phyloP scores from a whole-genome alignment of 345 rosid genomes.

The Anacardium occidentale region DNA sequence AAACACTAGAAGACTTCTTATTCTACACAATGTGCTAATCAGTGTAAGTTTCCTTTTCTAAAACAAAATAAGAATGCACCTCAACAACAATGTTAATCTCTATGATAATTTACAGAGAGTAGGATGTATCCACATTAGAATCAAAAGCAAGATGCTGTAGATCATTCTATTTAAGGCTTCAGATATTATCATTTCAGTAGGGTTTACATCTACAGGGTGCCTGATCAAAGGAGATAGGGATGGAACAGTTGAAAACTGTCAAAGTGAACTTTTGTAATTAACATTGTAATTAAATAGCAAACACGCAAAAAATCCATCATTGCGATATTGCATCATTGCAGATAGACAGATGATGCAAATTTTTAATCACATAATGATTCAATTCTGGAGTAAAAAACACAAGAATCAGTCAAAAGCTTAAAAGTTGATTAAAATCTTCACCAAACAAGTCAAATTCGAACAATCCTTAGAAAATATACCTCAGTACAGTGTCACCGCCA shows the following conservation, averaged over 20 bases:
- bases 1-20: not conserved
- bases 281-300: not conserved
- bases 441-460: not conserved
- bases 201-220: not conserved
- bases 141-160: not conserved
- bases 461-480: conserved; percentile 40
- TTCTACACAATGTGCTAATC: not conserved
- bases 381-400: not conserved
- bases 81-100: not conserved
- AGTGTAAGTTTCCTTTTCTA: not conserved
- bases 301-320: not conserved
- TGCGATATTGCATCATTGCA: conserved; percentile 1
- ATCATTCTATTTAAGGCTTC: not conserved
- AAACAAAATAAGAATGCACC: not conserved
- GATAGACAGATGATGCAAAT: not conserved
- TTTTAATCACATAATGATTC: not conserved
- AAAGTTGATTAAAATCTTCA: not conserved
- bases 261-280: not conserved
- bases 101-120: not conserved
- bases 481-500: conserved; percentile 86
- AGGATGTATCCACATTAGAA: not conserved
- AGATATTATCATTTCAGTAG: not conserved
- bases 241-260: not conserved
- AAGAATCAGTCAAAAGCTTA: not conserved
- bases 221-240: not conserved